Base-by-base conservation (phyloP, 2,329 filamentous ascomycete species). In the Coniochaeta ligniaria region DNA sequence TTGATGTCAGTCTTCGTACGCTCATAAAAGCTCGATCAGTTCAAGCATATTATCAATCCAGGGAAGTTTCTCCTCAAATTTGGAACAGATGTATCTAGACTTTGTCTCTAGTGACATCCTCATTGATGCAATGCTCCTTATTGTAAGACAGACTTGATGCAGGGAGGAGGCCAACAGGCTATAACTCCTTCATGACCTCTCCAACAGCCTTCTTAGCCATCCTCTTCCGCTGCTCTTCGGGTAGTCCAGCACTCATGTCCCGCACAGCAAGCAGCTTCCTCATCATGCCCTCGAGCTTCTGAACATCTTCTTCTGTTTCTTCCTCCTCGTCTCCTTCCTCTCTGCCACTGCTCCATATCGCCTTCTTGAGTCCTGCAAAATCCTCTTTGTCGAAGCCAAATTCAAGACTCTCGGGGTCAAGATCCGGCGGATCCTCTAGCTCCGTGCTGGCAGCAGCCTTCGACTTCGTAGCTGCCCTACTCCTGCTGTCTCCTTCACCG, bases 211-310 rank as follows among this genome's bases (percentile, higher is more conserved):
- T 81, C 24, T 82, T 82, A 2, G 86, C 86, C 73, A 87, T 78
- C 63, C 78, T 79, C 70, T 79, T 83, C 65, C 84, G 78, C 73
- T 89, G 83, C 28, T 83, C 81, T 67, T 85, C 82, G 1, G 83
- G 78, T 70, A 89, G 69, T 9, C 82, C 83, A 14, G 82, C 80
- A 33, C 80, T 84, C 64, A 84, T 79, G 59, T 88, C 85, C 68
- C 79, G 74, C 9, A 83, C 83, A 1, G 84, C 84, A 71, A 85
- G 83, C 62, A 90, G 74, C 71, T 83, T 87, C 57, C 78, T 73
- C 83, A 89, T 87, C 80, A 89, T 83, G 58, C 75, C 73, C 66
- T 88, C 84, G 33, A 89, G 69, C 69, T 84, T 83, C 66, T 80
- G 78, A 17, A 89, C 78, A 36, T 85, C 81, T 5, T 81, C 76